phyloP scores from a whole-genome alignment of 129 eudicot species.

The Flaveria bidentis region DNA sequence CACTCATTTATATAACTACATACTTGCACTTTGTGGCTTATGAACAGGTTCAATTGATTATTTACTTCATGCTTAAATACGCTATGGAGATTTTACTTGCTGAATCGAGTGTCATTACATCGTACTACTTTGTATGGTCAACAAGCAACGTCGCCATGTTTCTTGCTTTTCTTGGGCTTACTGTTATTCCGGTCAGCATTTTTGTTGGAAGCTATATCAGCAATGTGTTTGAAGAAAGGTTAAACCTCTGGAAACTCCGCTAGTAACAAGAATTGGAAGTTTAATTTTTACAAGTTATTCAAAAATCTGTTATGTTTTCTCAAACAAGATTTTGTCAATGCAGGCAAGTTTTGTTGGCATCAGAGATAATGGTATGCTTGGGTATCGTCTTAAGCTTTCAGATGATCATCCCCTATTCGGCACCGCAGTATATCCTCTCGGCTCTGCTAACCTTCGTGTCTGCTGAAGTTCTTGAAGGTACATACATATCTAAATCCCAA shows the following conservation, averaged over 20 bases:
- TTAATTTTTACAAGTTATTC: background rate
- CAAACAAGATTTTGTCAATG: slow-evolving; percentile 14
- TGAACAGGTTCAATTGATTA: slow-evolving; percentile 59
- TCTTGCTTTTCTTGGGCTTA: slow-evolving; percentile 64
- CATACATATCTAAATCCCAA: background rate
- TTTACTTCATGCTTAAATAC: slow-evolving; percentile 73
- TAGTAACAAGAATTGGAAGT: background rate
- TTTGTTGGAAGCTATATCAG: slow-evolving; percentile 67
- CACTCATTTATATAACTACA: background rate
- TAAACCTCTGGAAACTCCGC: slow-evolving; percentile 7
- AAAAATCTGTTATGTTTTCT: background rate
- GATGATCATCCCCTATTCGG: slow-evolving; percentile 45
- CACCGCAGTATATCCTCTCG: slow-evolving; percentile 54
- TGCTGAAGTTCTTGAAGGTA: slow-evolving; percentile 76
- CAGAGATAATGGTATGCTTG: slow-evolving; percentile 60
- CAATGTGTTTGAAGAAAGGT: slow-evolving; percentile 70
- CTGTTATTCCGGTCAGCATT: slow-evolving; percentile 67
- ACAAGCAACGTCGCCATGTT: slow-evolving; percentile 56
- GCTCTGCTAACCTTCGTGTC: slow-evolving; percentile 63
- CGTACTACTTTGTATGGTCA: slow-evolving; percentile 64
- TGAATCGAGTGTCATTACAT: slow-evolving; percentile 68
- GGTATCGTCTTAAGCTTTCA: slow-evolving; percentile 65
- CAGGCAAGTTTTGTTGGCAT: slow-evolving; percentile 71
- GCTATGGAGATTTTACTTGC: slow-evolving; percentile 75
- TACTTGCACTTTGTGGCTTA: background rate